A percentile compares a stretch with the other conserved stretches of the same genome.
Evolutionary conservation across 495 filamentous ascomycete genomes (phyloP).

Genomic region (Neurospora cerealis): DNA sequence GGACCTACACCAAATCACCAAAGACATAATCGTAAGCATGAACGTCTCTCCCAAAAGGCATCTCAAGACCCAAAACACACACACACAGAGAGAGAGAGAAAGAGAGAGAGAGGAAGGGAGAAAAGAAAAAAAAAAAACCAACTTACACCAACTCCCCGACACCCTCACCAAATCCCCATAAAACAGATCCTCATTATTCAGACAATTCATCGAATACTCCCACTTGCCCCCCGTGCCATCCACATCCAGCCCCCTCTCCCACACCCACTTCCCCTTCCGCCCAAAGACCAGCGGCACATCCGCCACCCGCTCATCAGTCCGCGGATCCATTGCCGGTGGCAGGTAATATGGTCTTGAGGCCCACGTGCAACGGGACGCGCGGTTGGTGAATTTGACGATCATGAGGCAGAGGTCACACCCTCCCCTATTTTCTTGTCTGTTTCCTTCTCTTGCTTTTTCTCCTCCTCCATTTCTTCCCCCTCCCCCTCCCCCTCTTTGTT

Average conservation of each 20-base stretch:
- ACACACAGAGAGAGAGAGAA: not conserved
- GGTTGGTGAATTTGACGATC: not conserved
- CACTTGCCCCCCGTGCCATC: not conserved
- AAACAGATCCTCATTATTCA: not conserved
- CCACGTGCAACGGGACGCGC: not conserved
- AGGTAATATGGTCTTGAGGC: not conserved
- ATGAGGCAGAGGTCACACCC: not conserved
- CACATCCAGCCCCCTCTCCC: too few relatives aligned
- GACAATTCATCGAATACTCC: not conserved
- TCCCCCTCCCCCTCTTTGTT: too few relatives aligned
- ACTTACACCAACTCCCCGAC: not conserved
- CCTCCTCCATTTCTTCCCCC: not conserved
- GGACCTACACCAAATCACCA: not conserved
- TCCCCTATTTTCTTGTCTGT: too few relatives aligned
- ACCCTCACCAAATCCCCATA: fast-evolving
- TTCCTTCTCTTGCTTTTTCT: too few relatives aligned
- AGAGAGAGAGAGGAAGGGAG: not conserved
- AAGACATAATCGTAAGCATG: not conserved
- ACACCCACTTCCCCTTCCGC: not conserved
- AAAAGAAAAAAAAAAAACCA: not conserved
- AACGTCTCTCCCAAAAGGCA: not conserved
- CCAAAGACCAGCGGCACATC: not conserved
- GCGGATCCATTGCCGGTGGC: not conserved
- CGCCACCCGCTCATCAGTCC: not conserved
- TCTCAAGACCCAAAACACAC: too few relatives aligned